Conservation (phyloP, 306 rosid genomes). For the Potentilla sterilis region DNA sequence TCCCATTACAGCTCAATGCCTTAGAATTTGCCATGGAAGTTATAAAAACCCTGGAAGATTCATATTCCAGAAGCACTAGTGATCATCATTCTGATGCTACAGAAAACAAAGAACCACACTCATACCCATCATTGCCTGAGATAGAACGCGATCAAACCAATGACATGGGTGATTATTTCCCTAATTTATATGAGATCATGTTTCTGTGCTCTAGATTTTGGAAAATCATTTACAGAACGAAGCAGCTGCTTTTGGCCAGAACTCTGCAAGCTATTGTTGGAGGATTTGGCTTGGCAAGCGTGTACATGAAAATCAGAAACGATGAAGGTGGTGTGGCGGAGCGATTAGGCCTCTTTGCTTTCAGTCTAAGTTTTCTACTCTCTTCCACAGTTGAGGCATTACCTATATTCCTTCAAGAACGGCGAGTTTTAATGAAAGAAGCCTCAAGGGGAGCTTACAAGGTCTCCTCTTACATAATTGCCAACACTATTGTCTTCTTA, state of each 20-base stretch:
- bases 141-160: slow-evolving; percentile 27
- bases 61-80: slow-evolving; percentile 24
- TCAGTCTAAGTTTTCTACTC: slow-evolving; percentile 79
- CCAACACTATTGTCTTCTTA: slow-evolving; percentile 76
- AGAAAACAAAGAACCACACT: slow-evolving; percentile 23
- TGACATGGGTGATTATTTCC: slow-evolving; percentile 16
- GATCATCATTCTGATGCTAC: slow-evolving; percentile 6
- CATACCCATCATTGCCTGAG: slow-evolving; percentile 35
- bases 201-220: slow-evolving; percentile 78
- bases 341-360: slow-evolving; percentile 75
- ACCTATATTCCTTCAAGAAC: slow-evolving; percentile 84
- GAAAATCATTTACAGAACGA: slow-evolving; percentile 82
- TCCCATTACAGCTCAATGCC: slow-evolving; percentile 71
- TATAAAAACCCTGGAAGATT: slow-evolving; percentile 45
- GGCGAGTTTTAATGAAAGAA: slow-evolving; percentile 84
- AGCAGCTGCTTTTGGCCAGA: slow-evolving; percentile 78
- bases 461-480: slow-evolving; percentile 76
- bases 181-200: slow-evolving; percentile 56
- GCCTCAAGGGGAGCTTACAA: slow-evolving; percentile 78
- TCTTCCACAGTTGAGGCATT: slow-evolving; percentile 93
- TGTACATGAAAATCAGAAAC: slow-evolving; percentile 57
- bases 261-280: slow-evolving; percentile 88
- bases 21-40: slow-evolving; percentile 86
- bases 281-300: slow-evolving; percentile 81
- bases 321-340: slow-evolving; percentile 75